A percentile compares a stretch with the other conserved stretches of the same genome.
phyloP scores from a whole-genome alignment of 495 filamentous ascomycete genomes.

The Xylaria longipes region DNA sequence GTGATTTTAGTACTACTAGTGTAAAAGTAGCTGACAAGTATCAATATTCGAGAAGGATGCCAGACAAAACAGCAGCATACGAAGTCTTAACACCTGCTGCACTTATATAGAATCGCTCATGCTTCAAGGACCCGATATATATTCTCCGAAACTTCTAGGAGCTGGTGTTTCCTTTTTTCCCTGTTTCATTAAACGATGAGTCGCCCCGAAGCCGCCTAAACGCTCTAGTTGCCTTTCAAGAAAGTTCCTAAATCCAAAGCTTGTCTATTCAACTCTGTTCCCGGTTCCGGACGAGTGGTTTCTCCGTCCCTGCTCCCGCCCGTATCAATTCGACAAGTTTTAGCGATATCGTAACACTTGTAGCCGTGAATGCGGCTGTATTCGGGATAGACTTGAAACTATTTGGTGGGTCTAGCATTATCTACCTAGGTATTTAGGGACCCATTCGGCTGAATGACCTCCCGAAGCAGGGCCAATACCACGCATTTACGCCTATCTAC shows the following conservation, averaged over 20 bases:
- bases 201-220: too few relatives aligned
- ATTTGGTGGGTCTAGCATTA: too few relatives aligned
- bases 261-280: not conserved
- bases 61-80: not conserved
- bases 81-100: not conserved
- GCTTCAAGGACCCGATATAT: not conserved
- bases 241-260: not conserved
- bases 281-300: not conserved
- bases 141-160: not conserved
- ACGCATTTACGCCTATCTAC: too few relatives aligned
- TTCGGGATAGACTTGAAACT: too few relatives aligned
- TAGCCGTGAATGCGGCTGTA: too few relatives aligned
- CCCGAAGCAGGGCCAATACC: too few relatives aligned
- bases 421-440: too few relatives aligned
- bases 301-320: not conserved
- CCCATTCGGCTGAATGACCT: too few relatives aligned
- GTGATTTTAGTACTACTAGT: not conserved
- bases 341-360: too few relatives aligned
- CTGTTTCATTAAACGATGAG: too few relatives aligned
- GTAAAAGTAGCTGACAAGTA: not conserved
- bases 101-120: not conserved
- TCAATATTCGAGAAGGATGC: not conserved
- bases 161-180: not conserved
- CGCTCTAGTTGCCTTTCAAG: not conserved
- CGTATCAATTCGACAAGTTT: too few relatives aligned